Base-by-base conservation (phyloP, 345 rosid species). In the Rubroshorea leprosula region DNA sequence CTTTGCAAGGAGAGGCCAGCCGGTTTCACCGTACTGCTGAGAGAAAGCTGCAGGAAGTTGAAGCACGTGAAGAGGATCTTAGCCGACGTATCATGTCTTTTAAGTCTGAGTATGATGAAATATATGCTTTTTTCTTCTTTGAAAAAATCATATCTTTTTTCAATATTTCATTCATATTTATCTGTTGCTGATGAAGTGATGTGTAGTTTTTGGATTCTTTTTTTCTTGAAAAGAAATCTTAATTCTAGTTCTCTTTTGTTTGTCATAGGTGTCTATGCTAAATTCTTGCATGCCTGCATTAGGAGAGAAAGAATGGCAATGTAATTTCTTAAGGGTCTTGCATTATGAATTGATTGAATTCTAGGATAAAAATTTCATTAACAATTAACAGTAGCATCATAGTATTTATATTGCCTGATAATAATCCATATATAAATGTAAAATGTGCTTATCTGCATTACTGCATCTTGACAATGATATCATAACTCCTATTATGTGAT, bases 1-100 rank as follows among this genome's bases (percentile, higher is more conserved):
- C 84, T 65, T 72, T 83, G 26, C 82, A 89, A 72, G 80, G 83
- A 58, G 97, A 89, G 63, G 92, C 83, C 53, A 78, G 61, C 59
- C 76, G 82, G 27, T 72, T 64, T 73, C 92, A 75, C 64, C 87
- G 78, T 23, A 50, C 75, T 72, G 96, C 97, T 48, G 95, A 90
- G 73, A 85, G 97, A 76, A 90, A 85, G 72, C 78, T 94, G 58
- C 80, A 76, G 65, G 97, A 94, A 72, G 80, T 82, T 64, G 89
- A 80, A 71, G 79, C 79, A 45, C 85, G 96, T 60, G 96, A 94
- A 76, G 89, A 77, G 75, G 99, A 94, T 71, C 75, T 90, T 59
- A 54, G 73, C 48, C 74, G 85, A 53, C 84, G 78, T 26, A 79
- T 79, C 35, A 57, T 52, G 39, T 77, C 84, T 63, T 90, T 82